Conservation (phyloP, 345 rosid species). For the Citrus trifoliata region DNA sequence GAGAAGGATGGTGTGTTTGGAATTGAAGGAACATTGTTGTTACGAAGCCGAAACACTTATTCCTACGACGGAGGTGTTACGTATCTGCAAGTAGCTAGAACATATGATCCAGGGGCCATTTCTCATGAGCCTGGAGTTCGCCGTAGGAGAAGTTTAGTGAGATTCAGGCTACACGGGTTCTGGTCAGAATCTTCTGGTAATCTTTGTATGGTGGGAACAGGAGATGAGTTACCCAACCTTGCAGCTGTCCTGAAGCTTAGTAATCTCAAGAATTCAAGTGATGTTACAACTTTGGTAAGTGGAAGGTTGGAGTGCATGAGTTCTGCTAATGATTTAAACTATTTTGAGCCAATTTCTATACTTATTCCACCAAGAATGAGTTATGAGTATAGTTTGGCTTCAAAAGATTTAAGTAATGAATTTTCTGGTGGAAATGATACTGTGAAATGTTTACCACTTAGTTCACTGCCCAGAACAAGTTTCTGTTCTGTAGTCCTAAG, state of each 20-base stretch:
- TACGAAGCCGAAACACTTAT: background rate
- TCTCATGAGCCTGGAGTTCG: background rate
- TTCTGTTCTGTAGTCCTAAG: constrained; percentile 21
- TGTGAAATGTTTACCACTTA: constrained; percentile 1
- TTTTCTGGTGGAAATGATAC: constrained; percentile 14
- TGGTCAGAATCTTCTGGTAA: constrained; percentile 40
- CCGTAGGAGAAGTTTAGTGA: background rate
- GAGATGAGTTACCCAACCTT: constrained; percentile 13
- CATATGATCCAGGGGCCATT: background rate
- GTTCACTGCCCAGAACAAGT: background rate
- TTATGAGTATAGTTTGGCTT: constrained; percentile 18
- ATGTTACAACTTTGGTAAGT: constrained; percentile 34
- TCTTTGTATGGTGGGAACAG: constrained; percentile 56
- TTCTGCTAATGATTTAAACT: constrained; percentile 15
- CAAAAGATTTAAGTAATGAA: constrained; percentile 8
- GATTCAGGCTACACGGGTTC: constrained; percentile 39
- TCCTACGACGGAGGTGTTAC: background rate
- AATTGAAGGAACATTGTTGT: constrained; percentile 15
- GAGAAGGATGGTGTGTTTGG: constrained; percentile 11
- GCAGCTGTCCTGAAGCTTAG: constrained; percentile 39
- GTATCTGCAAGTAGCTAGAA: background rate
- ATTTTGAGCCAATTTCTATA: constrained; percentile 37
- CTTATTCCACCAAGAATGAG: constrained; percentile 32
- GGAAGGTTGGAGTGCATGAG: constrained; percentile 42
- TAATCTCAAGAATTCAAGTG: constrained; percentile 25